Base-by-base conservation (phyloP, 2,329 filamentous ascomycete genomes). In the Diplodia scrobiculata region DNA sequence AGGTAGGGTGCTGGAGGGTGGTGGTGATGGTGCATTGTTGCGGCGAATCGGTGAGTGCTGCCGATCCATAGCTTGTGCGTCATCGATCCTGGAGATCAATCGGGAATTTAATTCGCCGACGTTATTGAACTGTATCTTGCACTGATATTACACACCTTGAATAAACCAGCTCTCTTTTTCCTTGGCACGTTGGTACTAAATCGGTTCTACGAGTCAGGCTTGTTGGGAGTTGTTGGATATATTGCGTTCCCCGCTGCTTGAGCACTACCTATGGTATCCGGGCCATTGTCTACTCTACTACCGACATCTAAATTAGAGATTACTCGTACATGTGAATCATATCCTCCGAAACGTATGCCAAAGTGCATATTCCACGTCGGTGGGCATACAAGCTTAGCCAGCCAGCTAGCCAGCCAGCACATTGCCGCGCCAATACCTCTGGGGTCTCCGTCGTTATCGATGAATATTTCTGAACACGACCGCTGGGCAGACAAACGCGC, bases 41-140 rank as follows among this genome's bases (percentile, higher is more conserved):
- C 41, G 53, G 19, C 53, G 19, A 58, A 58, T 58, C 34, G 19
- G 53, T 45, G 34, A 36, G 34, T 6, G 53, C 34, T 36, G 19
- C 53, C 53, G 34, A 58, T 25, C 25, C 25, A 3, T n/a, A 13
- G 34, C 34, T 36, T 45, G 63, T 45, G 52, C 63, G 63, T 65
- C 63, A 58, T 65, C 29, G 63, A 65, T 58, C 19, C 27, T 53
- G 19, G 14, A 6, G 34, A 11, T 17, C 62, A 64, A n/a, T 52
- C 62, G 48, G 62, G 17, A 10, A 41, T 54, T 64, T 6, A 19
- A 50, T 65, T 58, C 51, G n/a, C 63, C 63, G 63, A 65, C 6
- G 17, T 27, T 1, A 5, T 19, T 19, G 19, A 41, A 45, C 36
- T 21, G 6, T 45, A n/a, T 1, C 6, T 2, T 27, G 55, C 36